Base-by-base conservation (phyloP, 345 rosid genomes). In the Populus nigra region DNA sequence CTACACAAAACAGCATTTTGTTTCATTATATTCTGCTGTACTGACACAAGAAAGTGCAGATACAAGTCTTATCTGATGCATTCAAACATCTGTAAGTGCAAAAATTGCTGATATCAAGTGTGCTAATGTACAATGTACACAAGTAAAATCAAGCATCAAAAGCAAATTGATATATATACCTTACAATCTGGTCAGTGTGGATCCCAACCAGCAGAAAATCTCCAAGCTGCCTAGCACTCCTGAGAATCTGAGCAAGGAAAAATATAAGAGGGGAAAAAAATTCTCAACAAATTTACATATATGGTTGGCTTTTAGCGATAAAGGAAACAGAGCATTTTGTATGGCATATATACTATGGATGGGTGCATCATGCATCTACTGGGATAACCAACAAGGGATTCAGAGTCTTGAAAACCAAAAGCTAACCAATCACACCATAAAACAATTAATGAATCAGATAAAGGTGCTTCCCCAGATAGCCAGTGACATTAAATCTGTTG, bases 161-260 rank as follows among this genome's bases (percentile, higher is more conserved):
- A n/a, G 15, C 66, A 33, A 66, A 2, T 15, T 41, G 15, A 8
- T 11, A 65, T 13, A 20, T 43, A 62, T 85, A 94, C 99, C 99
- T 93, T 84, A 95, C 97, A 74, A 88, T 88, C 82, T 89, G 93
- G 86, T 95, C 98, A 61, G 89, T 85, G 76, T 91, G 91, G 81
- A 95, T 84, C 66, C 99, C 99, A 88, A 92, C 99, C 61, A 95
- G 86, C 75, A 95, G 87, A 83, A 95, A 95, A 77, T 95, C 99
- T 79, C 98, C 99, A 75, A 88, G 98, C 87, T 91, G 94, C 86
- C 92, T 89, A 38, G 99, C 99, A 73, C 78, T 79, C 86, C 89
- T 93, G 73, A 95, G 94, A 81, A 93, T 93, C 99, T 94, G 83
- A 78, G 81, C 20, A 53, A 69, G 45, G 22, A 78, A 20, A 62